These are phyloP conservation scores for Earliella scabrosa DNA, from an alignment of 1,284 basidiomycete genomes.

Conservation along the genomic window DNA sequence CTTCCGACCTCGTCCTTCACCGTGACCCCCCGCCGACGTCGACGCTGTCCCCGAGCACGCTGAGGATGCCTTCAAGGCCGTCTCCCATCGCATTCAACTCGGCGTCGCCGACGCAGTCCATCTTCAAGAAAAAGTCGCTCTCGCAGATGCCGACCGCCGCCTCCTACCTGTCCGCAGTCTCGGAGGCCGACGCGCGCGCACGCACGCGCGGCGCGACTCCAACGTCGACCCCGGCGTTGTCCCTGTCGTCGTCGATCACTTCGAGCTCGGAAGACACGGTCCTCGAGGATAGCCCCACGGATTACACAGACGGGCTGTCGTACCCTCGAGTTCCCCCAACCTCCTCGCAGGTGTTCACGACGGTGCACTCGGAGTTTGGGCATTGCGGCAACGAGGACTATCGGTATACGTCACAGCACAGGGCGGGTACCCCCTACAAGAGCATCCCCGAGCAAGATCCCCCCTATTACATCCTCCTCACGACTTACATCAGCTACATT, in stretches of 20 bases:
- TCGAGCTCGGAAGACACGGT: slow-evolving; percentile 66
- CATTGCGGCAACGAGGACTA: slow-evolving; percentile 78
- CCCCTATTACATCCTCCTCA: slow-evolving; percentile 88
- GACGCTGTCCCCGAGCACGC: slow-evolving; percentile 9
- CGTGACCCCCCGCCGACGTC: slow-evolving; percentile 1
- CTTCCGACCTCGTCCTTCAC: slow-evolving; percentile 1
- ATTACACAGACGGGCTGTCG: slow-evolving; percentile 56
- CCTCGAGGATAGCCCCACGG: slow-evolving; percentile 52
- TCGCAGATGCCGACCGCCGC: slow-evolving; percentile 63
- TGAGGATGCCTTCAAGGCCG: slow-evolving; percentile 42
- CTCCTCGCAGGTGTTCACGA: slow-evolving; percentile 75
- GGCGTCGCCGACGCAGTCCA: slow-evolving; percentile 52
- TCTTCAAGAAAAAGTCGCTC: slow-evolving; percentile 65
- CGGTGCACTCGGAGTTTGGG: slow-evolving; percentile 86
- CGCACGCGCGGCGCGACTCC: slow-evolving; percentile 46
- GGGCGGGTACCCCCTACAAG: slow-evolving; percentile 50
- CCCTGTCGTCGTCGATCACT: slow-evolving; percentile 69
- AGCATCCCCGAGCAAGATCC: slow-evolving; percentile 75
- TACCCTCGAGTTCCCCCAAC: slow-evolving; percentile 68
- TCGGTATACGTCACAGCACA: slow-evolving; percentile 70
- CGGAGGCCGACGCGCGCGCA: slow-evolving; percentile 69
- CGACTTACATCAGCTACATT: slow-evolving; percentile 92
- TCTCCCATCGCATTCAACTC: slow-evolving; percentile 54
- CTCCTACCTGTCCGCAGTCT: slow-evolving; percentile 73
- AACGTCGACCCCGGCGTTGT: slow-evolving; percentile 67